Evolutionary conservation across 345 rosid species (phyloP), one percentile per base, ranked within the genome.

Genomic region (Populus pruinosa): DNA sequence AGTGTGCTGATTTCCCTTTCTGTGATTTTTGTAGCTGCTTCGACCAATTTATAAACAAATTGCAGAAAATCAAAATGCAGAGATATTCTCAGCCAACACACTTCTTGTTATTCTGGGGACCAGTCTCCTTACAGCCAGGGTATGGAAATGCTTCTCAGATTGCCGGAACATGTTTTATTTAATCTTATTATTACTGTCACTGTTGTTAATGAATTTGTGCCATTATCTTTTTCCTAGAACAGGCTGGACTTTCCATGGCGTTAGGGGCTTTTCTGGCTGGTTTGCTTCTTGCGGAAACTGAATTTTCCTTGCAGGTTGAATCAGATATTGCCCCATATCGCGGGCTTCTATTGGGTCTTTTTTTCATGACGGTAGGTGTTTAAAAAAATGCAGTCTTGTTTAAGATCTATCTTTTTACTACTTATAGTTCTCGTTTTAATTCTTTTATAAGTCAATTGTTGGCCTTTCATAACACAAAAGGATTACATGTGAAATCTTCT

Each of bases 191-290:
- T 9, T 59, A 11, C 23, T 56, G 62, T n/a, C 4, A 10, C 14
- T 18, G 27, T 2, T 41, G 36, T 62, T 73, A 53, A 74, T 71
- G 63, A 67, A 78, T 74, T 80, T 67, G 41, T 13, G 49, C 65
- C n/a, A 49, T 44, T 59, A 63, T 82, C 74, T 56, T 61, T 72
- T 71, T 79, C 69, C 75, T 82, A 55, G 77, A 82, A 74, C 88
- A 96, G 99, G 99, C 99, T 81, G 99, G 99, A 79, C 97, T 96
- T 82, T 96, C 99, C 82, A 96, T 96, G 99, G 98, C 99, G 41
- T 78, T 96, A 77, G 99, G 98, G 80, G 99, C 99, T 49, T 96
- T 96, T 88, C 85, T 96, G 85, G 99, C 99, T 77, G 99, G 99
- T 82, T 87, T 96, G 83, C 96, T 96, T 55, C 99, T 93, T 83